Conservation (phyloP, 805 yeast species). For the Candida dajiaensis region DNA sequence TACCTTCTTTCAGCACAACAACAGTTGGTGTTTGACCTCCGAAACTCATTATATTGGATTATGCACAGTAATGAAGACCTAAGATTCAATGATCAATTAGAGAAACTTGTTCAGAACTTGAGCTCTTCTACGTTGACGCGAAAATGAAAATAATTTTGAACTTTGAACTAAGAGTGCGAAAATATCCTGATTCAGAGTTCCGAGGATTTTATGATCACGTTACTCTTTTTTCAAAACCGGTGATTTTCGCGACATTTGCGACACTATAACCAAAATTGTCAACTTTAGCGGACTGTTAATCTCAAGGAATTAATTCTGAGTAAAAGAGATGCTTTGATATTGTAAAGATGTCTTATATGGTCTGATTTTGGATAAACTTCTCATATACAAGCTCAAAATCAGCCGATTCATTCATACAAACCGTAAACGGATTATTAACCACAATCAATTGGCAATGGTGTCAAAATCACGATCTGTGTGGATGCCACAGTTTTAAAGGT, state of each 20-base stretch:
- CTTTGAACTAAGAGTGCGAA: neutral
- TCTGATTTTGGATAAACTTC: neutral
- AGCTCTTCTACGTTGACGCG: neutral
- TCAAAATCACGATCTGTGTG: neutral
- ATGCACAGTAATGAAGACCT: neutral
- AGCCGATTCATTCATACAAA: neutral
- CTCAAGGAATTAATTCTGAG: no score
- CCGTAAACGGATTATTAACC: neutral
- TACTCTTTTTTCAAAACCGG: neutral
- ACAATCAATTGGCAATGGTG: neutral
- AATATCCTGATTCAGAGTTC: neutral
- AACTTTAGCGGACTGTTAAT: neutral
- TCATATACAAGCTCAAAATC: neutral
- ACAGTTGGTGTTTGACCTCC: conserved; percentile 96
- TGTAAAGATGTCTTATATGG: neutral
- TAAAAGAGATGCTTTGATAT: neutral
- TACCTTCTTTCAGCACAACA: conserved; percentile 96
- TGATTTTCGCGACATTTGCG: no score
- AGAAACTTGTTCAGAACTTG: neutral
- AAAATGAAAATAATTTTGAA: neutral
- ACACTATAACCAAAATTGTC: neutral
- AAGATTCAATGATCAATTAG: neutral
- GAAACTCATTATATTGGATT: conserved; percentile 55
- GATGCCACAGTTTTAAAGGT: neutral
- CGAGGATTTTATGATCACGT: neutral